Base-by-base conservation (phyloP, 2,329 filamentous ascomycete species). In the Fusarium chlamydosporum region DNA sequence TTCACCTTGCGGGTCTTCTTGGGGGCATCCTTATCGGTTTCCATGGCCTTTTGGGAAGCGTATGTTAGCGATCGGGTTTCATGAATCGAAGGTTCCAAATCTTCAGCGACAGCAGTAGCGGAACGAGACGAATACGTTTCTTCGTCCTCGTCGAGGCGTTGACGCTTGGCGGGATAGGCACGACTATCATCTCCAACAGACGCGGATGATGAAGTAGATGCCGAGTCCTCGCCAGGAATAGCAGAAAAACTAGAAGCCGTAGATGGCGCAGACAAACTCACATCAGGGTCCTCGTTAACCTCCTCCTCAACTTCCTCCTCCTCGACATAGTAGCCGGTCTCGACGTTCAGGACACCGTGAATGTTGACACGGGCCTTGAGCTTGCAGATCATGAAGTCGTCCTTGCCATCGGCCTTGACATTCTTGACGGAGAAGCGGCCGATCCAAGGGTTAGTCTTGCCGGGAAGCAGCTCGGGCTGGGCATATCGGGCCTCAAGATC, bases 351-450 rank as follows among this genome's bases (percentile, higher is more conserved):
- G 62, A 99, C 89, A 80, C 96, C 96, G 84, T 98, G 94, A 70
- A 98, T 88, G 83, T 99, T 99, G 58, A 99, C 88, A 69, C 96
- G 91, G 47, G 96, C 95, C 88, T 98, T 98, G 67, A 99, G 90
- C 86, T 99, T 99, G 91, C 96, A 99, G 77, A 98, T 96, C 95
- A 99, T 98, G 81, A 98, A 99, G 79, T 98, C 96, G 64, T 96
- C 93, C 79, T 96, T 94, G 72, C 90, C 88, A 77, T 97, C 93
- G 40, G 93, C 91, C 87, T 97, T 94, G 77, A 99, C 95, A 45
- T 92, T 92, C 88, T 99, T 99, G 80, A 99, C 94, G 41, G 94
- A 97, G 85, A 99, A 99, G 70, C 93, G 91, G 59, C 96, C 96
- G 73, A 99, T 97, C 92, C 95, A 98, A 47, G 96, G 92, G 79